Evolutionary conservation across 495 filamentous ascomycete genomes (phyloP).

Genomic region (Hypoxylon perforatum): DNA sequence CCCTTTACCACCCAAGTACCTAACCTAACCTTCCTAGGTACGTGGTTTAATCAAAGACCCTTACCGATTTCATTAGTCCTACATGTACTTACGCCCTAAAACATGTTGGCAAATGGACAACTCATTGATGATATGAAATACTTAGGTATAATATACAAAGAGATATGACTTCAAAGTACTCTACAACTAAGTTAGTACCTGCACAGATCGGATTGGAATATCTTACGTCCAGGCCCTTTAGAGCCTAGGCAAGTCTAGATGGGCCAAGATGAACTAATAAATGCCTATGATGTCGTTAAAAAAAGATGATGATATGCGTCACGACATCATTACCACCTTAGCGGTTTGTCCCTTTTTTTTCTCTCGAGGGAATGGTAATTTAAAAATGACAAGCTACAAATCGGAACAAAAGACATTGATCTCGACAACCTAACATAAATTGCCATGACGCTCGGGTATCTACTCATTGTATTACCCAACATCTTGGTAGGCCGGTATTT

Average conservation of each 20-base stretch:
- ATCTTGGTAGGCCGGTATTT: conserved; percentile 5
- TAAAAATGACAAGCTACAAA: too few species aligned
- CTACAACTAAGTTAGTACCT: conserved; percentile 17
- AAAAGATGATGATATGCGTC: conserved; percentile 25
- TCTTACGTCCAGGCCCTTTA: background rate
- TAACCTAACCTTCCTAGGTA: too few species aligned
- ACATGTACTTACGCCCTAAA: background rate
- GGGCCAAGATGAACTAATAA: background rate
- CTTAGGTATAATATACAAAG: too few species aligned
- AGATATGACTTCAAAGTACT: too few species aligned
- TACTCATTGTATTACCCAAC: background rate
- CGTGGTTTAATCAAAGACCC: too few species aligned
- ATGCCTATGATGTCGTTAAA: conserved; percentile 34
- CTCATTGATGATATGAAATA: too few species aligned
- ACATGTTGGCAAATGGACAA: too few species aligned
- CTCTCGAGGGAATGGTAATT: too few species aligned
- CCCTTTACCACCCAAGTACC: too few species aligned
- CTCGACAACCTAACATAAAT: conserved; percentile 1
- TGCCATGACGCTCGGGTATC: conserved; percentile 1
- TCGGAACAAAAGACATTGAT: conserved; percentile 9
- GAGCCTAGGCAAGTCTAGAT: background rate
- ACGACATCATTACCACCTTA: conserved; percentile 27
- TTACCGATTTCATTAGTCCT: conserved; percentile 11
- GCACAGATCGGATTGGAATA: background rate
- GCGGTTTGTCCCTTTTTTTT: background rate